A percentile compares a stretch with the other conserved stretches of the same genome.
Evolutionary conservation across 1,284 basidiomycete species (phyloP).

Genomic region (Cryptococcus hybrid): DNA sequence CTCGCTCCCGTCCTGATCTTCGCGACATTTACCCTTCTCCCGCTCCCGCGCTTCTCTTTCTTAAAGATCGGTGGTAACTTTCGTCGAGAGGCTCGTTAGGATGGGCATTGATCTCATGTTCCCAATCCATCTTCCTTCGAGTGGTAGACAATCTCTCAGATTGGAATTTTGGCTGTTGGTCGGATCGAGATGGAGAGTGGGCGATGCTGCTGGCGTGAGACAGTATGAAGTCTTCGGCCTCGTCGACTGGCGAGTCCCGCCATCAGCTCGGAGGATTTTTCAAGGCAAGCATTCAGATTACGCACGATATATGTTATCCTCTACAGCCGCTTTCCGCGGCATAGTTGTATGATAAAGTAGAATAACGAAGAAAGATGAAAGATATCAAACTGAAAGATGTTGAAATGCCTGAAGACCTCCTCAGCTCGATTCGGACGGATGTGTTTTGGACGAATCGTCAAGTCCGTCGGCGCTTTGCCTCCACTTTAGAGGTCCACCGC

Average conservation of each 20-base stretch:
- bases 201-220: constrained; percentile 26
- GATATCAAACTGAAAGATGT: neutral
- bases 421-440: neutral
- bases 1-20: no score
- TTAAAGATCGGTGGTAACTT: neutral
- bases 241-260: constrained; percentile 23
- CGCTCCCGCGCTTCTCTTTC: neutral
- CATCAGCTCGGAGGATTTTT: neutral
- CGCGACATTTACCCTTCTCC: constrained; percentile 1
- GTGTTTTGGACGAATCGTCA: neutral
- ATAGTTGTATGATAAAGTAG: constrained; percentile 4
- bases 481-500: neutral
- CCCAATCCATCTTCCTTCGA: constrained; percentile 38
- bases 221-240: constrained; percentile 39
- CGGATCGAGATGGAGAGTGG: constrained; percentile 26
- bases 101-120: constrained; percentile 20
- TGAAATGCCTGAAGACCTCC: neutral
- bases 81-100: constrained; percentile 23
- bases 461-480: neutral
- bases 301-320: constrained; percentile 25
- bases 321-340: constrained; percentile 22
- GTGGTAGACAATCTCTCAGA: constrained; percentile 13
- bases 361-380: neutral
- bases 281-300: neutral
- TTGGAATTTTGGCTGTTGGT: constrained; percentile 9